Percentiles rank a stretch among this genome's conserved stretches.
Conservation (phyloP, 345 rosid species). For the Citrus australasica region DNA sequence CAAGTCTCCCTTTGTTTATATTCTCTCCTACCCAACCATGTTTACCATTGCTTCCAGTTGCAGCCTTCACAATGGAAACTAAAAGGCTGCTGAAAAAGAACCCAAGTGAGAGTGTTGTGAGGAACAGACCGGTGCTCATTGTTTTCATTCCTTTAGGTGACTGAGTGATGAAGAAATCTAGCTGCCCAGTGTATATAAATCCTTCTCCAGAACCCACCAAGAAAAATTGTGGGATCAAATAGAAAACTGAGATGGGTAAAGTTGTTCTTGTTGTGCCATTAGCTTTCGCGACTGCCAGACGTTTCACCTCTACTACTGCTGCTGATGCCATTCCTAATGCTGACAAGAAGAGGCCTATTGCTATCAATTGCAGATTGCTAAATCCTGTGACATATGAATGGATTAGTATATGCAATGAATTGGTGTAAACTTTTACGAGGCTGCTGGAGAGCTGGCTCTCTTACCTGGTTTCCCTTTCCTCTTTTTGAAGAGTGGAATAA, state of each 20-base stretch:
- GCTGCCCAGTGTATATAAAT: constrained; percentile 67
- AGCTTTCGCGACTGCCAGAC: constrained; percentile 29
- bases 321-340: constrained; percentile 59
- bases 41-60: constrained; percentile 24
- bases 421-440: neutral
- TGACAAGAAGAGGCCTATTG: constrained; percentile 57
- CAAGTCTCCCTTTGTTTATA: constrained; percentile 47
- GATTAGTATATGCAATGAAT: neutral
- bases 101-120: constrained; percentile 58
- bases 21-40: constrained; percentile 50
- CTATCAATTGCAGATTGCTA: constrained; percentile 55
- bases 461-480: constrained; percentile 55
- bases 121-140: constrained; percentile 68
- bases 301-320: constrained; percentile 41
- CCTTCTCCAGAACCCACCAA: constrained; percentile 67
- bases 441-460: neutral
- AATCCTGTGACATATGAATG: constrained; percentile 32
- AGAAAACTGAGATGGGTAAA: constrained; percentile 47
- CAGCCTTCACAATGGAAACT: constrained; percentile 42
- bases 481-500: constrained; percentile 49
- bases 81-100: constrained; percentile 60
- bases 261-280: constrained; percentile 6
- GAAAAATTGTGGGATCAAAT: constrained; percentile 59
- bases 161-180: constrained; percentile 67
- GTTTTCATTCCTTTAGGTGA: constrained; percentile 71